Percentiles rank a stretch among this genome's conserved stretches.
Conservation (phyloP, 2,329 filamentous ascomycete species). For the Fusarium marasasianum region DNA sequence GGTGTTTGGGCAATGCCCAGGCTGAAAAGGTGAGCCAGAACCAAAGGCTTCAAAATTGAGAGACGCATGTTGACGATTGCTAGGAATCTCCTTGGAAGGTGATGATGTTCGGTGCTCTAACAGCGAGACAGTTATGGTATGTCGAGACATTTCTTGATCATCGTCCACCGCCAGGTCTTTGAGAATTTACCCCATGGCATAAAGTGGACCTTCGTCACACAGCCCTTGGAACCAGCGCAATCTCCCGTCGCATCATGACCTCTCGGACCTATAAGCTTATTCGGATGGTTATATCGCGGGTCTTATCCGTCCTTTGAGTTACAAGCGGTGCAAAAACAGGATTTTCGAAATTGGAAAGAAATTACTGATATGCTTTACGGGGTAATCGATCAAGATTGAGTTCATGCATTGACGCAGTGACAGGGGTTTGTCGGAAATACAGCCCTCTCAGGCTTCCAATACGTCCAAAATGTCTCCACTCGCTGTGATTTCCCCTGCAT, state of each 20-base stretch:
- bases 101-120: neutral
- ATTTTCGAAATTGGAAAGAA: neutral
- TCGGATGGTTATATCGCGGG: neutral
- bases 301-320: neutral
- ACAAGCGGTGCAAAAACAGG: neutral
- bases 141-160: neutral
- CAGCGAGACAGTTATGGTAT: neutral
- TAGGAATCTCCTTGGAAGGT: neutral
- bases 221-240: conserved; percentile 9
- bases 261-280: conserved; percentile 2
- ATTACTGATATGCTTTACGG: neutral
- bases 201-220: neutral
- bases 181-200: neutral
- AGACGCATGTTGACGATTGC: conserved; percentile 5
- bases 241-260: neutral
- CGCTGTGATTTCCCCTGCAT: conserved; percentile 10
- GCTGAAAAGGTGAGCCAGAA: conserved; percentile 6
- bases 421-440: conserved; percentile 2
- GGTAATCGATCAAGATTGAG: conserved; percentile 16
- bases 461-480: neutral
- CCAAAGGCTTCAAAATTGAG: conserved; percentile 4
- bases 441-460: neutral
- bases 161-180: neutral
- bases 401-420: conserved; percentile 12
- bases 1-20: conserved; percentile 14